Evolutionary conservation across 768 basidiomycete genomes (phyloP).

Genomic region (Trametes punicea): DNA sequence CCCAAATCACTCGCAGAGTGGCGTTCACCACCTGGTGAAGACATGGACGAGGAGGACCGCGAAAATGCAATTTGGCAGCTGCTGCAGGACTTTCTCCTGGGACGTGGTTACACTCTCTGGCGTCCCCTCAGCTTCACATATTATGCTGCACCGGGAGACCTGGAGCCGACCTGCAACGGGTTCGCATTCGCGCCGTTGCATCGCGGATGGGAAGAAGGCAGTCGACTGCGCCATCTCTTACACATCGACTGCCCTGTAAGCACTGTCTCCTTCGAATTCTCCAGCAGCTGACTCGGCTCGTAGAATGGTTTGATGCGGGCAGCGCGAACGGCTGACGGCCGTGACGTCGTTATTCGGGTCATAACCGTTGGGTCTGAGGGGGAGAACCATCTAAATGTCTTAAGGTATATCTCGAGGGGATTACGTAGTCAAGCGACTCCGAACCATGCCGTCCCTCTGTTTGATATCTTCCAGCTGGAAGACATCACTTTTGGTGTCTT

Average conservation of each 20-base stretch:
- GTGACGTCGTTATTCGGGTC: constrained; percentile 9
- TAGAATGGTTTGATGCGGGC: not conserved
- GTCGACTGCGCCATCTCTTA: not conserved
- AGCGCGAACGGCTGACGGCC: not conserved
- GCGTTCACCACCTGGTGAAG: not conserved
- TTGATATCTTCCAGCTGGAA: constrained; percentile 26
- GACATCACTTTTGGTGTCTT: constrained; percentile 32
- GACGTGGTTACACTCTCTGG: not conserved
- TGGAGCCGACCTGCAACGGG: not conserved
- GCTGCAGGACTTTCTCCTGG: not conserved
- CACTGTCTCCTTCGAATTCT: not conserved
- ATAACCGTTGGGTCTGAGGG: not conserved
- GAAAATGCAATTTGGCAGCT: not conserved
- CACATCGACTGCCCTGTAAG: not conserved
- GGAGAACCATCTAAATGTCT: constrained; percentile 18
- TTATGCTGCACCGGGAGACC: not conserved
- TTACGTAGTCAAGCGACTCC: constrained; percentile 8
- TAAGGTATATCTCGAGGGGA: constrained; percentile 23
- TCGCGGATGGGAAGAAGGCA: not conserved
- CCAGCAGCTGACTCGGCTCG: not conserved
- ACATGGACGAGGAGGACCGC: not conserved
- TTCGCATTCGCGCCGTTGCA: not conserved
- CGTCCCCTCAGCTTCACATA: not conserved
- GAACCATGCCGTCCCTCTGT: constrained; percentile 31
- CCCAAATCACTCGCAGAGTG: not conserved